A percentile compares a stretch with the other conserved stretches of the same genome.
Evolutionary conservation across 2,329 filamentous ascomycete genomes (phyloP).

Genomic region (Kalaharituber pfeilii): DNA sequence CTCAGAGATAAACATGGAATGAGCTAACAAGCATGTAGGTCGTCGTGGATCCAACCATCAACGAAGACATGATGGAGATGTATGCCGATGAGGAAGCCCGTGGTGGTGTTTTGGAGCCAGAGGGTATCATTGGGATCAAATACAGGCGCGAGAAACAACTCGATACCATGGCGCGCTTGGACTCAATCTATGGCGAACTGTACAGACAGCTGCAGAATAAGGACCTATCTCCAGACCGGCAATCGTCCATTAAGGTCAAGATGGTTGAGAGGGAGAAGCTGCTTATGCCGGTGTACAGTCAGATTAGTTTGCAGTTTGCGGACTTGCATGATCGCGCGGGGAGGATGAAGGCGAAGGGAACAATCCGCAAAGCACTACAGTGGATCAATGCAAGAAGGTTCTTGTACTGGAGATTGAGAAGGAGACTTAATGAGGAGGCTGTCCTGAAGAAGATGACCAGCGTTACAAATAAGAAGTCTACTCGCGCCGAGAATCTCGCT

Average conservation of each 20-base stretch:
- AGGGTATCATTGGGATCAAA: slow-evolving; percentile 97
- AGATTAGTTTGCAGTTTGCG: slow-evolving; percentile 92
- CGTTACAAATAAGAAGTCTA: slow-evolving; percentile 28
- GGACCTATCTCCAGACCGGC: slow-evolving; percentile 53
- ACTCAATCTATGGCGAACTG: slow-evolving; percentile 64
- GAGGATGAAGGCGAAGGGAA: slow-evolving; percentile 95
- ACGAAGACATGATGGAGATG: slow-evolving; percentile 96
- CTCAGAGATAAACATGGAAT: slow-evolving; percentile 2
- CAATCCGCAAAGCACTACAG: slow-evolving; percentile 64
- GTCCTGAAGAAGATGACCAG: slow-evolving; percentile 73
- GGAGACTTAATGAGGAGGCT: slow-evolving; percentile 91
- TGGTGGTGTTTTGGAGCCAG: slow-evolving; percentile 91
- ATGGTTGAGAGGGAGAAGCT: slow-evolving; percentile 73
- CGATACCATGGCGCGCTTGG: slow-evolving; percentile 88
- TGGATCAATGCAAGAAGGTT: slow-evolving; percentile 85
- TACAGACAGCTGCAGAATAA: slow-evolving; percentile 59
- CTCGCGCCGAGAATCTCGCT: slow-evolving; percentile 50
- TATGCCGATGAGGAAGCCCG: slow-evolving; percentile 91
- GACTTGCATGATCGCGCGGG: slow-evolving; percentile 93
- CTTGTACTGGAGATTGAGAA: slow-evolving; percentile 99
- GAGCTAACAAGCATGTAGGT: too few species aligned
- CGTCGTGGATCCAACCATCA: slow-evolving; percentile 96
- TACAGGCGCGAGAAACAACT: slow-evolving; percentile 95
- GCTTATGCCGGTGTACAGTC: slow-evolving; percentile 78
- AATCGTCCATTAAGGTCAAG: slow-evolving; percentile 62